Evolutionary conservation across 805 yeast genomes (phyloP), one percentile per base, ranked within the genome.

Genomic region (Hanseniaspora singularis): DNA sequence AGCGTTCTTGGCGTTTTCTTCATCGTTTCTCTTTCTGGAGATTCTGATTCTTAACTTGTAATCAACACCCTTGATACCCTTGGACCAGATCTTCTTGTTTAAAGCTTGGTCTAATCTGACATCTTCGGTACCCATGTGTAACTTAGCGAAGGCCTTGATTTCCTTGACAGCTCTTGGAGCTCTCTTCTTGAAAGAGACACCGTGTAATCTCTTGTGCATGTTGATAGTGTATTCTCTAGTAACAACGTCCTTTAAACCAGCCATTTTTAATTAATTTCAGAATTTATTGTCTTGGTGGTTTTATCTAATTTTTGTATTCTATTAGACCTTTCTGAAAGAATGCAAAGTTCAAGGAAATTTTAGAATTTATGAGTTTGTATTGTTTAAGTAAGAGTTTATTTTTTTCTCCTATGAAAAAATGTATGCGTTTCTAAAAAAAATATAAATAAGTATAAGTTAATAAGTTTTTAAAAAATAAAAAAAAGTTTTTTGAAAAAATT

Each of bases 161-260:
- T 87, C 98, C 84, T 86, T 92, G 75, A 89, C 92, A 65, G 99
- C 98, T 70, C 76, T 85, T 76, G 99, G 99, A 67, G 99, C 99
- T 78, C 96, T 87, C 83, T 83, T 84, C 81, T 92, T 92, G 95
- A 89, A 92, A 74, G 86, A 83, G 63, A 81, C 88, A 78, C 97
- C 97, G 75, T 85, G 95, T 70, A 87, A 83, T 77, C 97, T 87
- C 75, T 87, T 89, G 95, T 87, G 95, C 74, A 89, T 77, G 86
- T 92, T 89, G 74, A 92, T 88, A 81, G 98, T 92, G 86, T 92
- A 92, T 77, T 92, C 99, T 75, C 99, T 95, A 72, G 98, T 84
- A 74, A 92, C 96, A 74, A 87, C 96, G 88, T 92, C 97, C 77
- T 84, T 83, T 71, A 87, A 77, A 73, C 69, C 69, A 60, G 73